A percentile compares a stretch with the other conserved stretches of the same genome.
Conservation (phyloP, 352 stramenopile species). For the Ophiocytium majus region DNA sequence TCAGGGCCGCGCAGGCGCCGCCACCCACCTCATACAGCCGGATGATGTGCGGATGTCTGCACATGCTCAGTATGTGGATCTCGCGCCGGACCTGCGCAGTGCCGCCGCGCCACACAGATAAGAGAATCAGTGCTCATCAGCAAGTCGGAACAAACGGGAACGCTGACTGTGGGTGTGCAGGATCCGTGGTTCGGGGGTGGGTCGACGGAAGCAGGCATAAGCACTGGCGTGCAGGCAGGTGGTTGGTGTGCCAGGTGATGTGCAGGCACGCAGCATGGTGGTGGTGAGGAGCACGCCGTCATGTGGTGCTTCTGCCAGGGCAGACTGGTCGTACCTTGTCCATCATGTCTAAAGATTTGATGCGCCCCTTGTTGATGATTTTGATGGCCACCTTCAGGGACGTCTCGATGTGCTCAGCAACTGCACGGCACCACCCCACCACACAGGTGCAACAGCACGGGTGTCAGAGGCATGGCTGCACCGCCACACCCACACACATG, state of each 20-base stretch:
- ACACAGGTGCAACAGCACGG: no score
- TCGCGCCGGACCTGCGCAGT: constrained; percentile 74
- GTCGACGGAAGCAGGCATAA: no score
- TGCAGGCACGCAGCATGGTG: neutral
- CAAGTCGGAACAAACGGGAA: no score
- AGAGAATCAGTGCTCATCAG: no score
- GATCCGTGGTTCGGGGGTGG: no score
- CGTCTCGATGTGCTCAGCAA: constrained; percentile 95
- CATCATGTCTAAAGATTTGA: constrained; percentile 96
- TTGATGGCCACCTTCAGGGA: constrained; percentile 99
- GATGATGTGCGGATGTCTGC: constrained; percentile 99
- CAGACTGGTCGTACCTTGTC: constrained; percentile 82
- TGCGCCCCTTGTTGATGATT: constrained; percentile 98
- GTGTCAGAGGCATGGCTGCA: neutral
- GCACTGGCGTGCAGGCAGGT: no score
- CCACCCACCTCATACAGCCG: constrained; percentile 73
- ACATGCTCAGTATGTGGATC: constrained; percentile 97
- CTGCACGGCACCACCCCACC: no score
- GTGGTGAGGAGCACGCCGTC: neutral
- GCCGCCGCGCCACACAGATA: no score
- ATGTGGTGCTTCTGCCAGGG: neutral
- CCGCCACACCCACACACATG: no score
- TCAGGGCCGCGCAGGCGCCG: no score
- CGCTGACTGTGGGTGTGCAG: no score
- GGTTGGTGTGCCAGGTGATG: no score